Conservation (phyloP, 257 asterid genomes). For the Plantago elongata region DNA sequence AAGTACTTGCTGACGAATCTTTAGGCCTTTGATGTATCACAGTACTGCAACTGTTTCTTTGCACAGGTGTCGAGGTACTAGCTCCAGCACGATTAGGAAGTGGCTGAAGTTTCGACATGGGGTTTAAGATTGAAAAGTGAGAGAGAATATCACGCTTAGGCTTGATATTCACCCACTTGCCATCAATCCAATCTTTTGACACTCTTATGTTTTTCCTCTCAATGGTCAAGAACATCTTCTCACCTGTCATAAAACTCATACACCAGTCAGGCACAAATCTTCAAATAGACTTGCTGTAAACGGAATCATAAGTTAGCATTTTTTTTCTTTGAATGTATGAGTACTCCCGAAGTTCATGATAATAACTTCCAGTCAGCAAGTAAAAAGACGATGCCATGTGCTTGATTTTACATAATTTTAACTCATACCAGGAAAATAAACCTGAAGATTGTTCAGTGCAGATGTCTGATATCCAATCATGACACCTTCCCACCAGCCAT, state of each 20-base stretch:
- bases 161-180: conserved; percentile 40
- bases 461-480: conserved; percentile 19
- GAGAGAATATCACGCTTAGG: conserved; percentile 39
- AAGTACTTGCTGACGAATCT: conserved; percentile 2
- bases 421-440: conserved; percentile 35
- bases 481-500: conserved; percentile 57
- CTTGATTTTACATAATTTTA: background rate
- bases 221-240: conserved; percentile 30
- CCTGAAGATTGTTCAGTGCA: conserved; percentile 16
- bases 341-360: background rate
- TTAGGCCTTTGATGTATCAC: conserved; percentile 1
- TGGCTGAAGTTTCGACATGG: conserved; percentile 7
- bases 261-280: background rate
- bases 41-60: conserved; percentile 8
- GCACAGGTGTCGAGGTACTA: conserved; percentile 5
- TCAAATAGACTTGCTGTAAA: no score
- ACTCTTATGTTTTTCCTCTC: conserved; percentile 34
- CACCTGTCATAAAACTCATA: conserved; percentile 28
- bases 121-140: conserved; percentile 24
- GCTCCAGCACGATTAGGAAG: conserved; percentile 11
- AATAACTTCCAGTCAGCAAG: background rate
- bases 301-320: background rate
- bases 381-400: no score
- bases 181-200: conserved; percentile 57
- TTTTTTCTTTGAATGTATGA: background rate